Conservation (phyloP, 345 rosid genomes). For the Citrus sinensis region DNA sequence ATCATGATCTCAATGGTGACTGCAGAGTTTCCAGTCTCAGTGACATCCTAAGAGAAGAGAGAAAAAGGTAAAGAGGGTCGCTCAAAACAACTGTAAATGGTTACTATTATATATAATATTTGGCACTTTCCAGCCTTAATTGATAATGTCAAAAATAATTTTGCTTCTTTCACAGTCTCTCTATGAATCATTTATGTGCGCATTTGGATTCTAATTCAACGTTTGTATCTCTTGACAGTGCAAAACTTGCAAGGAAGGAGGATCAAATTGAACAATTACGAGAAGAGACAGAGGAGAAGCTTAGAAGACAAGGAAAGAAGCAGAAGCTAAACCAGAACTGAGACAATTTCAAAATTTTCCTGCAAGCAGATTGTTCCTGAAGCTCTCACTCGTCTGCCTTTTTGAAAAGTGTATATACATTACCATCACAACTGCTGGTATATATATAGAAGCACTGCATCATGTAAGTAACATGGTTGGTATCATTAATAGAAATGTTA, state of each 20-base stretch:
- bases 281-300: slow-evolving; percentile 2
- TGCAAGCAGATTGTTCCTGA: too few species aligned
- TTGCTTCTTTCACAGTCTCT: not conserved
- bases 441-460: not conserved
- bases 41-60: slow-evolving; percentile 5
- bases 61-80: not conserved
- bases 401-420: not conserved
- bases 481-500: not conserved
- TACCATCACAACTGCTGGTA: too few species aligned
- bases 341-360: not conserved
- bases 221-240: not conserved
- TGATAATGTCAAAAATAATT: too few species aligned
- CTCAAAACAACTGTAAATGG: not conserved
- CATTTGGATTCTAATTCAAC: not conserved
- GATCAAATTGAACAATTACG: not conserved
- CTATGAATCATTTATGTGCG: too few species aligned
- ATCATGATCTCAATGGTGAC: not conserved
- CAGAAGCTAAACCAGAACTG: not conserved
- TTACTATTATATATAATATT: too few species aligned
- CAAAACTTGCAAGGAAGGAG: slow-evolving; percentile 1
- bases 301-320: not conserved
- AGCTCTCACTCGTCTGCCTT: not conserved
- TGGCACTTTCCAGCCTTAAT: not conserved
- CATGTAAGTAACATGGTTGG: not conserved
- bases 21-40: slow-evolving; percentile 2